phyloP scores from a whole-genome alignment of 805 yeast species.

The Yarrowia deformans region DNA sequence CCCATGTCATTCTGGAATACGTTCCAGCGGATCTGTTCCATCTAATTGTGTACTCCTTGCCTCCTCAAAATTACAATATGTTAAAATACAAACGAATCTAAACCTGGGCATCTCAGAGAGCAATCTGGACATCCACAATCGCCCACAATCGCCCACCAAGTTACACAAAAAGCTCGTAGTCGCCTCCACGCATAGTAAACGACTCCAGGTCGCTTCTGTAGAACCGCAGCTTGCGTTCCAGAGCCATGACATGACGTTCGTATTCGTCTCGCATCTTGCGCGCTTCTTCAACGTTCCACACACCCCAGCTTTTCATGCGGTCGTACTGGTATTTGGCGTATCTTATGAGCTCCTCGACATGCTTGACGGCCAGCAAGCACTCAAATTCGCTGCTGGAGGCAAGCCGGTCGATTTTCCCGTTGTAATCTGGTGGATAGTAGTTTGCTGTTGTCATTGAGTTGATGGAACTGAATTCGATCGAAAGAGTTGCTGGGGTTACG shows the following conservation, averaged over 20 bases:
- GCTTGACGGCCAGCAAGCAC: constrained; percentile 15
- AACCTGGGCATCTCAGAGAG: constrained; percentile 1
- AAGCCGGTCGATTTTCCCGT: constrained; percentile 1
- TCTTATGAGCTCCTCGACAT: constrained; percentile 20
- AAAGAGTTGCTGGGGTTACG: constrained; percentile 14
- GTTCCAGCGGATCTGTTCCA: no score
- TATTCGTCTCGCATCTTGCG: constrained; percentile 3
- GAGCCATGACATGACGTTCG: neutral
- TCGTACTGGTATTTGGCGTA: constrained; percentile 24
- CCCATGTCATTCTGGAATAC: no score
- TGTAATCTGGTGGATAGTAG: constrained; percentile 19
- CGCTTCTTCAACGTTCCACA: neutral
- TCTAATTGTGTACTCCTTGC: no score
- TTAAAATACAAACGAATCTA: neutral
- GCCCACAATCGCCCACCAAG: neutral
- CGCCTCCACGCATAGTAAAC: neutral
- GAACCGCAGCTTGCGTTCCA: constrained; percentile 11
- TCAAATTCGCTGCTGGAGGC: neutral
- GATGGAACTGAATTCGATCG: no score
- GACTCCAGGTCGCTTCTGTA: constrained; percentile 26
- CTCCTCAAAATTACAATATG: neutral
- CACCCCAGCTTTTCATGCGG: constrained; percentile 1
- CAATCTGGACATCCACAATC: neutral
- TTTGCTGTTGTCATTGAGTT: neutral
- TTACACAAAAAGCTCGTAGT: neutral